These are phyloP conservation scores for Lachnellula hyalina DNA, from an alignment of 2,329 filamentous ascomycete species.

Conservation along the genomic window DNA sequence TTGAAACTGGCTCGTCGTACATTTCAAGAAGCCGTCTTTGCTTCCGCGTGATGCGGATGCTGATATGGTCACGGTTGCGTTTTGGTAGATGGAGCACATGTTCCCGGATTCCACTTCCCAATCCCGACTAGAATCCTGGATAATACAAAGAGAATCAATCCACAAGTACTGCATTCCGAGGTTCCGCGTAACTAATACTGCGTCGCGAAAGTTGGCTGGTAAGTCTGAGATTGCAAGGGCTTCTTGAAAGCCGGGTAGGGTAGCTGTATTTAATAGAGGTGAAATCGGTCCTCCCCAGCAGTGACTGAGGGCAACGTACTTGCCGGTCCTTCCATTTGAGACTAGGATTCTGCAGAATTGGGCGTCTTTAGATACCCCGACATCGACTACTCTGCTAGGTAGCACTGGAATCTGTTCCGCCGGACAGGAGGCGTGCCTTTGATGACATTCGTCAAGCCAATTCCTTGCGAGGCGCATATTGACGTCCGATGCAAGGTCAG, in stretches of 20 bases:
- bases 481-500: background rate
- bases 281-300: slow-evolving; percentile 25
- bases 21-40: slow-evolving; percentile 5
- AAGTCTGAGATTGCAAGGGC: slow-evolving; percentile 14
- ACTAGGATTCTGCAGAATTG: background rate
- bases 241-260: background rate
- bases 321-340: background rate
- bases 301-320: slow-evolving; percentile 21
- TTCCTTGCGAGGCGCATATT: no score
- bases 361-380: background rate
- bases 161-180: slow-evolving; percentile 28
- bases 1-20: background rate
- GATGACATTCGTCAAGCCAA: background rate
- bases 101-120: slow-evolving; percentile 20
- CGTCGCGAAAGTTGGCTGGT: slow-evolving; percentile 24
- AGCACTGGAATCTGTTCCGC: background rate
- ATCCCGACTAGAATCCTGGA: slow-evolving; percentile 27
- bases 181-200: slow-evolving; percentile 22
- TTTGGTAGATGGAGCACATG: slow-evolving; percentile 24
- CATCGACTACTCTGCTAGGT: background rate
- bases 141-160: slow-evolving; percentile 32
- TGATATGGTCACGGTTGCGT: slow-evolving; percentile 21
- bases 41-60: slow-evolving; percentile 6
- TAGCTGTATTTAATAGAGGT: slow-evolving; percentile 5
- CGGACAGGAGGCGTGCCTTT: background rate